A percentile compares a stretch with the other conserved stretches of the same genome.
Conservation (phyloP, 2,329 filamentous ascomycete genomes). For the Tricladium varicosporioides region DNA sequence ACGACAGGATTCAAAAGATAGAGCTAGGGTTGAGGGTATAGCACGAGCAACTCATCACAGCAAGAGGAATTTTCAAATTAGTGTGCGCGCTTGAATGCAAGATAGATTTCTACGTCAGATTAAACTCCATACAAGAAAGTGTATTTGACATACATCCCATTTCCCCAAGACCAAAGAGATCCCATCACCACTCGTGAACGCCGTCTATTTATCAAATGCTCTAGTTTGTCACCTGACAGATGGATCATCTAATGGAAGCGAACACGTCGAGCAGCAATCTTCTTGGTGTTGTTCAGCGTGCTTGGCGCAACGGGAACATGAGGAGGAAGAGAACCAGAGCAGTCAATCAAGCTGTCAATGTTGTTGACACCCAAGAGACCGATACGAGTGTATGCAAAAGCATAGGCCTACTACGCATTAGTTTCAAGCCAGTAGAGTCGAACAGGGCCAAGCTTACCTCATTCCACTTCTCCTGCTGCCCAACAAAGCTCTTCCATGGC, state of each 20-base stretch:
- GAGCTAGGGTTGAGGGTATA: no score
- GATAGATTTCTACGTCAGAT: no score
- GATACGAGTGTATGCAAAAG: slow-evolving; percentile 43
- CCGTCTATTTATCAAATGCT: no score
- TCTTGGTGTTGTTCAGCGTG: not conserved
- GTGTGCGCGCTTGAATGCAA: no score
- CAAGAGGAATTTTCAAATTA: no score
- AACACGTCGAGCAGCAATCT: not conserved
- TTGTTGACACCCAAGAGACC: slow-evolving; percentile 45
- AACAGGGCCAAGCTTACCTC: slow-evolving; percentile 32
- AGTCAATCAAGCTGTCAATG: slow-evolving; percentile 44
- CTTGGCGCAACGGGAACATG: not conserved
- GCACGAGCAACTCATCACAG: no score
- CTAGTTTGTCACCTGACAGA: no score
- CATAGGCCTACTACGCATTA: slow-evolving; percentile 33
- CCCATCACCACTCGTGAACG: no score
- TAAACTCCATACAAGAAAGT: no score
- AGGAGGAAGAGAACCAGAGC: slow-evolving; percentile 39
- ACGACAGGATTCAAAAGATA: no score
- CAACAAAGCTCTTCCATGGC: slow-evolving; percentile 41
- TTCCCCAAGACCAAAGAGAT: no score
- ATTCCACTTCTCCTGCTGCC: slow-evolving; percentile 42
- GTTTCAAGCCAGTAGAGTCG: not conserved
- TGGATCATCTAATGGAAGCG: slow-evolving; percentile 5
- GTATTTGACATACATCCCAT: no score